A percentile compares a stretch with the other conserved stretches of the same genome.
Conservation (phyloP, 208 protist species). For the Angomonas deanei region DNA sequence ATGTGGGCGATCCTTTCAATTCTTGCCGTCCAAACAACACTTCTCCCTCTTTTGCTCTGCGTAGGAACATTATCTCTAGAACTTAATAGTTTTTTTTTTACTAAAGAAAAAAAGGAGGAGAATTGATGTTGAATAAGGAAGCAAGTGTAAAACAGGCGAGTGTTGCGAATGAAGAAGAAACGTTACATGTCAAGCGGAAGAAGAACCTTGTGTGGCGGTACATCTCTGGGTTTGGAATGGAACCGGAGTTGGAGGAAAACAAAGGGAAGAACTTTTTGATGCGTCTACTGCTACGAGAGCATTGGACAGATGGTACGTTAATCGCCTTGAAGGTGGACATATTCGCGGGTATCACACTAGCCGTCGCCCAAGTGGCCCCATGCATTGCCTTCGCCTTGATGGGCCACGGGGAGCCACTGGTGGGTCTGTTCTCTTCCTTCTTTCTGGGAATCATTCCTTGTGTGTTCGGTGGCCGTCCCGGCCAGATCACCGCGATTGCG, state of each 20-base stretch:
- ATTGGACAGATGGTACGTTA: constrained; percentile 40
- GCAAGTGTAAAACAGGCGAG: neutral
- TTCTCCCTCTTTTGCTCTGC: neutral
- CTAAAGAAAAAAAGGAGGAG: too few relatives aligned
- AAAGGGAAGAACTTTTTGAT: constrained; percentile 13
- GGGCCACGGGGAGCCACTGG: constrained; percentile 32
- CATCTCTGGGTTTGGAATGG: constrained; percentile 26
- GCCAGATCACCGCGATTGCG: constrained; percentile 48
- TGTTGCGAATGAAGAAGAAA: neutral
- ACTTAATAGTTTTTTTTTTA: too few relatives aligned
- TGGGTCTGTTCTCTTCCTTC: constrained; percentile 52
- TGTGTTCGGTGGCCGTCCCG: constrained; percentile 40
- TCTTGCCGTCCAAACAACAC: too few relatives aligned
- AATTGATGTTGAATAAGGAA: neutral
- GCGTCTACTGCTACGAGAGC: constrained; percentile 29
- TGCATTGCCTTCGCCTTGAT: constrained; percentile 48
- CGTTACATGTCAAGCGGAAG: constrained; percentile 1
- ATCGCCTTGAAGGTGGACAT: constrained; percentile 40
- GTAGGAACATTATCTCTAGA: too few relatives aligned
- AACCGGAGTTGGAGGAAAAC: neutral
- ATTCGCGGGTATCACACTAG: constrained; percentile 42
- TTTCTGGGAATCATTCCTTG: constrained; percentile 42
- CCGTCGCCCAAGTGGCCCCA: constrained; percentile 41
- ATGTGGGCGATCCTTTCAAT: too few relatives aligned
- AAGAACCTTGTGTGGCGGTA: constrained; percentile 21